Evolutionary conservation across 352 stramenopile genomes (phyloP), one percentile per base, ranked within the genome.

Genomic region (Saprolegnia diclina): DNA sequence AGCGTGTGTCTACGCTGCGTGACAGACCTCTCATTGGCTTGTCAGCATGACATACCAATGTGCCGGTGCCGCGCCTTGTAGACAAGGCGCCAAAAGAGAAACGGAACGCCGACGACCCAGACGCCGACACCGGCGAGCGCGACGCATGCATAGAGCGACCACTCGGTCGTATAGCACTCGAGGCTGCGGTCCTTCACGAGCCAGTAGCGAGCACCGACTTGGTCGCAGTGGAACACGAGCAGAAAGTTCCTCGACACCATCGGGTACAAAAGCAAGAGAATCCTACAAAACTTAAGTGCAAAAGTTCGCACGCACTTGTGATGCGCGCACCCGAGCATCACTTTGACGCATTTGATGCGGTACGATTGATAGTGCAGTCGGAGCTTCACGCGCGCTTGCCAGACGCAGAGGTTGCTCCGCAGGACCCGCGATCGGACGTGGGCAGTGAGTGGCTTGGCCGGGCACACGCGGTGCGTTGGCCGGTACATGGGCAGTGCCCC

Each of bases 331-430:
- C n/a, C 24, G 46, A 54, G 24, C n/a, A 54, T 22, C 24, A 54
- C 46, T 44, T 91, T 91, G 19, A 89, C 71, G 35, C 83, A 91
- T 45, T 88, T 89, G 76, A 89, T 89, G n/a, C 83, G 79, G 72
- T 91, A 91, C 48, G 83, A 87, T 19, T 89, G 74, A 59, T 89
- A 91, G 73, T 91, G 89, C 81, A 91, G 88, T 35, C 83, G 83
- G 32, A 91, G 71, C 65, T 91, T 91, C 9, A 91, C 80, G 3
- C 83, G 74, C 6, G 83, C 83, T 64, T 91, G 83, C 83, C 83
- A 91, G 18, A 91, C 83, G 7, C 83, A 79, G 18, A 91, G 57
- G 45, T 91, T 91, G 62, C 79, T 87, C 9, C 81, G 83, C 45
- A 91, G 81, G 6, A 79, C 87, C 9, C 83, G 81, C 63, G 86